Base-by-base conservation (phyloP, 2,329 filamentous ascomycete species). In the Sporothrix curviconia region DNA sequence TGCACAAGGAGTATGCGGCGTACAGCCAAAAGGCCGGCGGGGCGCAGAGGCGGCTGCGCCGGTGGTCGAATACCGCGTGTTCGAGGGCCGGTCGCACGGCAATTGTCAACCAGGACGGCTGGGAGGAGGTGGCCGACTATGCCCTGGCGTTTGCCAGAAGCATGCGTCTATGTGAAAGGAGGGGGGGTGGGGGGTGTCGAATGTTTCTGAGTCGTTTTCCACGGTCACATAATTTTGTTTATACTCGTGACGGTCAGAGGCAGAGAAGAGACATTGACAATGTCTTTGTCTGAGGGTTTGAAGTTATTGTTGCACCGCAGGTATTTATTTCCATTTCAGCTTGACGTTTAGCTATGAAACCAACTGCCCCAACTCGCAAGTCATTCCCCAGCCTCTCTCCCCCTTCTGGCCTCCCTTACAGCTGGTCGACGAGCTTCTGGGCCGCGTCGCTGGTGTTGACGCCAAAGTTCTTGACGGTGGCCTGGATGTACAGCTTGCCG, bases 401-500 rank as follows among this genome's bases (percentile, higher is more conserved):
- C n/a, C n/a, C n/a, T n/a, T n/a, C n/a, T n/a, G n/a, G n/a, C n/a
- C n/a, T n/a, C 3, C 4, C 24, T 59, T 66, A 74, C 55, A 74
- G 60, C 55, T 69, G 65, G 32, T 71, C 70, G 15, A 71, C n/a
- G 15, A 76, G 56, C 58, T 71, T 70, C 47, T 67, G 62, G 14
- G 67, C 68, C 42, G 68, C 65, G 28, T 74, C 56, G 55, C 64
- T 52, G 34, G 69, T 63, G 54, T 78, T 78, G 32, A 64, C 64
- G 11, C 72, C 71, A 61, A 69, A 77, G 36, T 68, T 62, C 4
- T 42, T 42, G 14, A 47, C n/a, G 19, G 50, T 61, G 4, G 58
- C 58, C 62, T 64, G 77, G n/a, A 83, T 64, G 58, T 77, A 78
- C 22, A 81, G 65, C 30, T 74, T 66, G 1, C 77, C 78, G 39